These are phyloP conservation scores for Aspergillus amoenus DNA, from an alignment of 2,329 filamentous ascomycete species.

Conservation along the genomic window DNA sequence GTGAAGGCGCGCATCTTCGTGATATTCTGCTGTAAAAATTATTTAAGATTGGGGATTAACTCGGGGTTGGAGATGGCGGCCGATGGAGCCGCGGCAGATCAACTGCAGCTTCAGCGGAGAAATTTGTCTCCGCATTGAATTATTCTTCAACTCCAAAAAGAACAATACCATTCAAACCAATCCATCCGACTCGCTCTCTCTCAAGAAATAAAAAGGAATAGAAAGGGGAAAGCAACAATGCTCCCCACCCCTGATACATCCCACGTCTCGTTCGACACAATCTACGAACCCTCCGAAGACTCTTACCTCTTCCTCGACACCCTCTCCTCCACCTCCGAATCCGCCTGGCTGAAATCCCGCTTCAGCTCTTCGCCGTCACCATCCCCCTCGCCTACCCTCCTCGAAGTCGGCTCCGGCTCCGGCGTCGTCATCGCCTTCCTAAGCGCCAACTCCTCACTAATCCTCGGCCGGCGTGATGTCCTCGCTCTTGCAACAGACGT, in stretches of 20 bases:
- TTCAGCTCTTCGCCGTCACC: constrained; percentile 47
- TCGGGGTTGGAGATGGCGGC: background rate
- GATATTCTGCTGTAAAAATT: background rate
- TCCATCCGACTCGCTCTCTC: background rate
- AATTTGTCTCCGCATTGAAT: background rate
- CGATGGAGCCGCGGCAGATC: constrained; percentile 3
- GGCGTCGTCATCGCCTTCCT: constrained; percentile 91
- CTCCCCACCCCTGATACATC: constrained; percentile 91
- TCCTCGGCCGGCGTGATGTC: constrained; percentile 71
- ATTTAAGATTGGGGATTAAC: background rate
- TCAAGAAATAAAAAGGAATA: background rate
- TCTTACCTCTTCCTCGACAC: constrained; percentile 93
- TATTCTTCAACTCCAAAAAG: background rate
- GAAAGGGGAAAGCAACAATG: constrained; percentile 46
- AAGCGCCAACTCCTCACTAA: constrained; percentile 67
- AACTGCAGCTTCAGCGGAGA: constrained; percentile 8
- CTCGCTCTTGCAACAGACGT: constrained; percentile 79
- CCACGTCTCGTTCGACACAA: constrained; percentile 81
- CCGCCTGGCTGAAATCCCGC: constrained; percentile 62
- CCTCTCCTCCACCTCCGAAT: constrained; percentile 70
- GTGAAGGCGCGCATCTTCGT: constrained; percentile 35
- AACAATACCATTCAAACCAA: background rate
- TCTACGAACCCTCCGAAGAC: constrained; percentile 96
- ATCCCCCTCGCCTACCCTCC: constrained; percentile 56
- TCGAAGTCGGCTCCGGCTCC: constrained; percentile 88